phyloP scores from a whole-genome alignment of 75 land plant species.

The Cryptomeria japonica region DNA sequence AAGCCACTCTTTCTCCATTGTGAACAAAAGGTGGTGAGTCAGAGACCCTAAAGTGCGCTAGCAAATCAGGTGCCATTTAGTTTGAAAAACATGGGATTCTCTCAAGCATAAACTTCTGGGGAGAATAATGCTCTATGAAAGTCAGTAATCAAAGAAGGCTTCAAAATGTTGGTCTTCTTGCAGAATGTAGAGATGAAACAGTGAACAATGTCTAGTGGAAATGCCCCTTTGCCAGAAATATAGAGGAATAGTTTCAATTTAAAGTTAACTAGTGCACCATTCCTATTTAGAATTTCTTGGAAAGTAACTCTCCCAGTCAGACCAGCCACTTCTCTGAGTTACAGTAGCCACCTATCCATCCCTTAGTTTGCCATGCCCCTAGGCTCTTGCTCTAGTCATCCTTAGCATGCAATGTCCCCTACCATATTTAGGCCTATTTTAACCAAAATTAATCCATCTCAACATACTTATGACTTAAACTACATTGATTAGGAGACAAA shows the following conservation, averaged over 20 bases:
- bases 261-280: not conserved
- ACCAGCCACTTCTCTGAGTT: too few species aligned
- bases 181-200: not conserved
- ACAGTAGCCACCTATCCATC: too few species aligned
- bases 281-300: not conserved
- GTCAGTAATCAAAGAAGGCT: not conserved
- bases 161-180: not conserved
- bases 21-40: not conserved
- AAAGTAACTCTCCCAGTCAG: not conserved
- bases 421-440: too few species aligned
- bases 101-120: not conserved
- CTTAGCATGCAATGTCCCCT: too few species aligned
- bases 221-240: not conserved
- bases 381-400: too few species aligned
- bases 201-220: not conserved
- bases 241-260: not conserved
- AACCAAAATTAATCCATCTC: too few species aligned
- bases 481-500: too few species aligned
- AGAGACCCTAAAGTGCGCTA: not conserved
- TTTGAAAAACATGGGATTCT: not conserved
- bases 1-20: not conserved
- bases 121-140: not conserved
- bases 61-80: not conserved
- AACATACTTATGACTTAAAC: too few species aligned
- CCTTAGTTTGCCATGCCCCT: too few species aligned